phyloP scores from a whole-genome alignment of 495 filamentous ascomycete genomes.

The Penicillium longicatenatum region DNA sequence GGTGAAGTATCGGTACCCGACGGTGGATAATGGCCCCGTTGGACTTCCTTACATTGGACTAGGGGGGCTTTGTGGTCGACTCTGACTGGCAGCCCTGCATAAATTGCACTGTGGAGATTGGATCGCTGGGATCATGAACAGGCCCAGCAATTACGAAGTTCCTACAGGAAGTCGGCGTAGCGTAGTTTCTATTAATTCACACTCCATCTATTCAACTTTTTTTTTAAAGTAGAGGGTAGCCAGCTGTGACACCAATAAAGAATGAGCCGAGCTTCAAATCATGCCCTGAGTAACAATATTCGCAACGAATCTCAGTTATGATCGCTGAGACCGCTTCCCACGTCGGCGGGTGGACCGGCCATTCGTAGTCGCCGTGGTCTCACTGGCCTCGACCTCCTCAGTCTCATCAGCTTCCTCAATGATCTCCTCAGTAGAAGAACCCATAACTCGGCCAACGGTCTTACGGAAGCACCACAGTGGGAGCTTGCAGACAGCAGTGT shows the following conservation, averaged over 20 bases:
- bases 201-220: slow-evolving; percentile 15
- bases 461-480: slow-evolving; percentile 65
- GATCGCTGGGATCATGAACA: not conserved
- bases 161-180: not conserved
- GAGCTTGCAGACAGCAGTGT: slow-evolving; percentile 70
- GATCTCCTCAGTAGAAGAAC: slow-evolving; percentile 22
- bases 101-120: slow-evolving; percentile 2
- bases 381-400: slow-evolving; percentile 23
- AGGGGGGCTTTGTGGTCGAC: slow-evolving; percentile 8
- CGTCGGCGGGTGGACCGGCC: slow-evolving; percentile 28
- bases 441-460: slow-evolving; percentile 57
- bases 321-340: slow-evolving; percentile 38
- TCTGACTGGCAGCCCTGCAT: slow-evolving; percentile 18
- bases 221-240: not conserved
- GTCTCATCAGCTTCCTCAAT: slow-evolving; percentile 1
- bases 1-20: slow-evolving; percentile 30
- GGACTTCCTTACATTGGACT: slow-evolving; percentile 19
- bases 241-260: not conserved
- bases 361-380: slow-evolving; percentile 32
- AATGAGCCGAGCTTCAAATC: not conserved
- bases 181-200: not conserved
- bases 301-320: slow-evolving; percentile 15
- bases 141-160: not conserved
- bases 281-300: not conserved
- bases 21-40: slow-evolving; percentile 23